Conservation (phyloP, 306 rosid species). For the Alnus rubra region DNA sequence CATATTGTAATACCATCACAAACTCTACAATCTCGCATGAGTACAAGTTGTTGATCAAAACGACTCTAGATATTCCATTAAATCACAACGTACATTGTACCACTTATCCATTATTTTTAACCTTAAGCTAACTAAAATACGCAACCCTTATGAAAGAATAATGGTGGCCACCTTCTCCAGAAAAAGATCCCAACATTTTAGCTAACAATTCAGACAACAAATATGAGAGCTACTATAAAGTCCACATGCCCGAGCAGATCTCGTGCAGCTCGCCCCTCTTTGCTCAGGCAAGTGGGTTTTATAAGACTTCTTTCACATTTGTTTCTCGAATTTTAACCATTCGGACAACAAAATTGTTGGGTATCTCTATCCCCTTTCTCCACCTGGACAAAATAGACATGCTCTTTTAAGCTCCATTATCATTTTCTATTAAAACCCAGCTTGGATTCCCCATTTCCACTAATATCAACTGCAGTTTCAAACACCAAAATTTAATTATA, state of each 20-base stretch:
- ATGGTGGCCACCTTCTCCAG: background rate
- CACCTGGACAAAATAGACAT: background rate
- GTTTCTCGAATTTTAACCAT: no score
- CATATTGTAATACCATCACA: constrained; percentile 8
- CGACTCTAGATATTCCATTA: background rate
- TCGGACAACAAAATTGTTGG: no score
- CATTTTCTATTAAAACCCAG: background rate
- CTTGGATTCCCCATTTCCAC: background rate
- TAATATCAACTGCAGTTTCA: background rate
- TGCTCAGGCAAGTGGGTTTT: no score
- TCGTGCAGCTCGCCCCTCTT: no score
- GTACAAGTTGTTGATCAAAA: background rate
- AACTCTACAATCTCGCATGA: background rate
- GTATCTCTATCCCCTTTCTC: background rate
- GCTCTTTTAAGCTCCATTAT: background rate
- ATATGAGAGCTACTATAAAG: no score
- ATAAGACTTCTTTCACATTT: no score
- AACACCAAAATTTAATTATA: background rate
- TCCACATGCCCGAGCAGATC: no score
- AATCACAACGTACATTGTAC: background rate
- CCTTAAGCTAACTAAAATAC: background rate
- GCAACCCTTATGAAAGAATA: background rate
- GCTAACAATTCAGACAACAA: no score
- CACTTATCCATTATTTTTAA: background rate
- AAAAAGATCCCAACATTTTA: no score